phyloP scores from a whole-genome alignment of 495 filamentous ascomycete genomes.

The Aspergillus bertholletiae region DNA sequence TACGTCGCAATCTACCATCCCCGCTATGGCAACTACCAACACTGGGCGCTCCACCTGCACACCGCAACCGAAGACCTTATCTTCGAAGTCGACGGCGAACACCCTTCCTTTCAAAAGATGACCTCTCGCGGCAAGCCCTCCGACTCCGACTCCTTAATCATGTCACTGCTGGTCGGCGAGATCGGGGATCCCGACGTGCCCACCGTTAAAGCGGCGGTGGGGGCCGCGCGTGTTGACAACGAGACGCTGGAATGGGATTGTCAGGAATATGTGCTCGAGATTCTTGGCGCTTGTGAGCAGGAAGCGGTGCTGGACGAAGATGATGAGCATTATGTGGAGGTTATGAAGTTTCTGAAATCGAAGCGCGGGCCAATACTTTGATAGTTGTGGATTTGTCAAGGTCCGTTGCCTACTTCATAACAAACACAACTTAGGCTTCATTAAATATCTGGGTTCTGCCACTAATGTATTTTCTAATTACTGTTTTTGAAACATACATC shows the following conservation, averaged over 20 bases:
- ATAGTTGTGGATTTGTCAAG: too few species aligned
- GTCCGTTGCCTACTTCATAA: too few species aligned
- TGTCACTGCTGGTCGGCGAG: slow-evolving; percentile 7
- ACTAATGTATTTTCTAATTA: too few species aligned
- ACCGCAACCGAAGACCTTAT: slow-evolving; percentile 8
- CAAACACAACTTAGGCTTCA: too few species aligned
- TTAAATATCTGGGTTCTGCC: too few species aligned
- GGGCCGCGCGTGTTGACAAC: slow-evolving; percentile 14
- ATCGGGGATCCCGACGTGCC: slow-evolving; percentile 11
- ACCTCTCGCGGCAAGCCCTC: not conserved
- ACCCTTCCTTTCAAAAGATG: slow-evolving; percentile 14
- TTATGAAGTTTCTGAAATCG: slow-evolving; percentile 8
- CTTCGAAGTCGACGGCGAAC: slow-evolving; percentile 20
- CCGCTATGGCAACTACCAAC: slow-evolving; percentile 17
- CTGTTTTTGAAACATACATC: too few species aligned
- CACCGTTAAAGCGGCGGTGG: slow-evolving; percentile 11
- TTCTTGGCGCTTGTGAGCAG: slow-evolving; percentile 18
- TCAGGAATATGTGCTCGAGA: slow-evolving; percentile 26
- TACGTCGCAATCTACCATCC: slow-evolving; percentile 18
- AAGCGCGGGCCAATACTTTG: slow-evolving; percentile 16
- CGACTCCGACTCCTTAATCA: slow-evolving; percentile 8
- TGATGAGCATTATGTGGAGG: slow-evolving; percentile 18
- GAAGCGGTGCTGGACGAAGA: slow-evolving; percentile 18
- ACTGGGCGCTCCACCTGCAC: slow-evolving; percentile 20
- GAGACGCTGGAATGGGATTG: slow-evolving; percentile 26